Evolutionary conservation across 768 basidiomycete species (phyloP).

Genomic region (Dentipellis sp.): DNA sequence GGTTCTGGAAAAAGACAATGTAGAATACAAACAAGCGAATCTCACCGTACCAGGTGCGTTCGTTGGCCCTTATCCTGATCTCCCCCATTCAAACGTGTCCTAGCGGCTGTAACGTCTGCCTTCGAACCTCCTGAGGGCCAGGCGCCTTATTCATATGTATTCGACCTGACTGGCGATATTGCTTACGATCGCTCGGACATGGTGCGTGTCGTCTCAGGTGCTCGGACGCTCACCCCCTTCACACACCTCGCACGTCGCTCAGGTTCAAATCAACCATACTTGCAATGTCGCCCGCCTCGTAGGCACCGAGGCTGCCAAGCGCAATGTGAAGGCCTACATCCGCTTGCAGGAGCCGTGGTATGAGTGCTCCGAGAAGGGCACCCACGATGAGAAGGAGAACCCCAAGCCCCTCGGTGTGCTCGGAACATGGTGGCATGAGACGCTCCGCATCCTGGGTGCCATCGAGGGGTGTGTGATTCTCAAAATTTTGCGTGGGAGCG

Average conservation of each 20-base stretch:
- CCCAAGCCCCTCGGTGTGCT: constrained; percentile 59
- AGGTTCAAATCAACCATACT: constrained; percentile 77
- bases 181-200: constrained; percentile 66
- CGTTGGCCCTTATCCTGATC: not conserved
- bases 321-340: constrained; percentile 70
- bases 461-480: constrained; percentile 52
- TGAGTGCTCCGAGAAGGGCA: constrained; percentile 57
- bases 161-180: constrained; percentile 80
- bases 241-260: not conserved
- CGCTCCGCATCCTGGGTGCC: constrained; percentile 61
- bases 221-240: not conserved
- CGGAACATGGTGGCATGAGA: constrained; percentile 88
- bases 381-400: constrained; percentile 64
- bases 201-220: constrained; percentile 32
- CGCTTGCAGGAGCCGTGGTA: constrained; percentile 75
- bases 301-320: constrained; percentile 71
- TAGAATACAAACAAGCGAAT: constrained; percentile 80
- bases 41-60: constrained; percentile 60
- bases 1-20: constrained; percentile 53
- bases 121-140: constrained; percentile 69
- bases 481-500: constrained; percentile 2
- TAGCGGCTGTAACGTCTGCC: constrained; percentile 57
- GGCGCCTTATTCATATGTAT: constrained; percentile 68
- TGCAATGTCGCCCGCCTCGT: constrained; percentile 58
- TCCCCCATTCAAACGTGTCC: constrained; percentile 1